These are phyloP conservation scores for Eimeria maxima DNA, from an alignment of 169 alveolate genomes.

Conservation along the genomic window DNA sequence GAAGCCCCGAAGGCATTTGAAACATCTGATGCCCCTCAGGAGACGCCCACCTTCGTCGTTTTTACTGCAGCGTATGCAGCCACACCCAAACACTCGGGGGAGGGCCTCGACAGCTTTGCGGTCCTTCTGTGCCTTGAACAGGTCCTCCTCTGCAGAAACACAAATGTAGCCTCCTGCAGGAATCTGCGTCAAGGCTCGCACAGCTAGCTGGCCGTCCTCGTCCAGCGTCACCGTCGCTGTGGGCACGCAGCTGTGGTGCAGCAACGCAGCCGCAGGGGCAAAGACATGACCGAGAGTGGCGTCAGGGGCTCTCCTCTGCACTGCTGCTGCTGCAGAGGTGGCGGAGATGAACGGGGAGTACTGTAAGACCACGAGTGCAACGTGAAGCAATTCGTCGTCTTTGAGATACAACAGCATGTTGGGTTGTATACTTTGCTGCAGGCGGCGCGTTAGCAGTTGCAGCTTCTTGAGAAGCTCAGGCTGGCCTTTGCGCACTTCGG, in stretches of 20 bases:
- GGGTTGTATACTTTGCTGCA: conserved; percentile 88
- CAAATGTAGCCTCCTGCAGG: conserved; percentile 91
- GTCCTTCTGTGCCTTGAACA: conserved; percentile 89
- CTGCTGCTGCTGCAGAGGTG: conserved; percentile 88
- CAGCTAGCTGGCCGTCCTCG: conserved; percentile 89
- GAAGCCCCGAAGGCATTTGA: conserved; percentile 88
- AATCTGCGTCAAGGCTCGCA: conserved; percentile 90
- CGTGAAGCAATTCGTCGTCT: conserved; percentile 88
- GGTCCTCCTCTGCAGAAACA: conserved; percentile 89
- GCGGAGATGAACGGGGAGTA: conserved; percentile 89
- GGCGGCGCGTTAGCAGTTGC: conserved; percentile 87
- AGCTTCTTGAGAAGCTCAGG: conserved; percentile 85
- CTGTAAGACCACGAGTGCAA: conserved; percentile 90
- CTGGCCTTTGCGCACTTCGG: conserved; percentile 86
- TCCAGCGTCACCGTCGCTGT: conserved; percentile 89
- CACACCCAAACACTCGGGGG: conserved; percentile 89
- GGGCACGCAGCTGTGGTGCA: conserved; percentile 93
- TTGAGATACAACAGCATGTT: conserved; percentile 89
- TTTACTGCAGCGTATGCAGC: conserved; percentile 90
- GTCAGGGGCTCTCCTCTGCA: conserved; percentile 87
- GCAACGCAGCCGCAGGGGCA: conserved; percentile 84
- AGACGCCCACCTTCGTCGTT: conserved; percentile 88
- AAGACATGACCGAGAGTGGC: conserved; percentile 90
- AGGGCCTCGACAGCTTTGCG: conserved; percentile 87
- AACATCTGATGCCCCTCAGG: conserved; percentile 90